Evolutionary conservation across 768 basidiomycete species (phyloP), one percentile per base, ranked within the genome.

Genomic region (Galerina marginata): DNA sequence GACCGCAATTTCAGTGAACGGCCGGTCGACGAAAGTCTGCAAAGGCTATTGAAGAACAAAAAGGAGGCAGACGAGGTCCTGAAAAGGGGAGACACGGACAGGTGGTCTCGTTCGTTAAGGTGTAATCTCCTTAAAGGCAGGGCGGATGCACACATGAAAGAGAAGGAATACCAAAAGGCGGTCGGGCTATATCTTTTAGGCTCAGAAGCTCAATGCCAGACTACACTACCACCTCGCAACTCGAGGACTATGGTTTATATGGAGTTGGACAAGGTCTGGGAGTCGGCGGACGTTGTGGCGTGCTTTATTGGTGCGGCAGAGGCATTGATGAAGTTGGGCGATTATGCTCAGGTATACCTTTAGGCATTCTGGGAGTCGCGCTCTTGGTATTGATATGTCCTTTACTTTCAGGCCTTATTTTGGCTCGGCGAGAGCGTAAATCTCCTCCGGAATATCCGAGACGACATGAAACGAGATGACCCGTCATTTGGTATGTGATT

Each of bases 321-420:
- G 33, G 38, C 50, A 11, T 39, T 52, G 23, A 39, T 52, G 50
- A 52, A 52, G 37, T n/a, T 52, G 50, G 50, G 50, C 11, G 38
- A 52, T 15, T 52, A 52, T 39, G 50, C 50, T 5, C 36, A 52
- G 36, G 50, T 52, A 20, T 33, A 36, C 3, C 36, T 20, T 15
- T n/a, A 16, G 6, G 7, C 44, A 45, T 12, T 25, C 6, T 25
- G 44, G 10, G 4, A 16, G 15, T 38, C 9, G 10, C 4, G 12
- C 6, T 6, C 16, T 20, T 37, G 7, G 14, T 9, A 6, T 47
- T 23, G 46, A 47, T 23, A 9, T 26, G 20, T 7, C 20, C 26
- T 20, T 20, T 20, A 12, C 9, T n/a, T 52, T 9, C 15, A 52
- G 50, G 50, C 50, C 0, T 36, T 52, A 2, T 52, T 52, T 37